Conservation (phyloP, 2,329 filamentous ascomycete species). For the Calonectria leucothoes region DNA sequence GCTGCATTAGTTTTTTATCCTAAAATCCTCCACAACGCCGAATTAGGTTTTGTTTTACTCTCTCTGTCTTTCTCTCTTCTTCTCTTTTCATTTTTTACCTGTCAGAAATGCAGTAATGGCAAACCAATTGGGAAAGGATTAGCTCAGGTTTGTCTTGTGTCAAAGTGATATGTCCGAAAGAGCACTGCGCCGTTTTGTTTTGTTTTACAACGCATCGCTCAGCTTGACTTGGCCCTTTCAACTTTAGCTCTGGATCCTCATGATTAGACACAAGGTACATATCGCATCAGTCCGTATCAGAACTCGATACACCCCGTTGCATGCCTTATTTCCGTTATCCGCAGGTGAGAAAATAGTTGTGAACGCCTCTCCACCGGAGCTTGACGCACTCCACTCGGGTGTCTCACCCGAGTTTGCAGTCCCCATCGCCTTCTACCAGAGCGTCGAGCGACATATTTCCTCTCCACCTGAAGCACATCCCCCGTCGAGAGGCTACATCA, state of each 20-base stretch:
- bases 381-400: conserved; percentile 3
- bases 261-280: not conserved
- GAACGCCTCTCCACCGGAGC: conserved; percentile 3
- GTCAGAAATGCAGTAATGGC: not conserved
- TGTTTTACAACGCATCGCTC: not conserved
- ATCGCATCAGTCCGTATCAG: not conserved
- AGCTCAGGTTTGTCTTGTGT: not conserved
- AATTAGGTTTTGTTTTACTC: too few species aligned
- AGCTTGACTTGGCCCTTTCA: not conserved
- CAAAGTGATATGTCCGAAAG: not conserved
- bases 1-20: not conserved
- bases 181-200: not conserved
- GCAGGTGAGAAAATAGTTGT: not conserved
- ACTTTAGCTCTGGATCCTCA: not conserved
- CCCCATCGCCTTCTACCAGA: not conserved
- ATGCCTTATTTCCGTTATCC: conserved; percentile 2
- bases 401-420: not conserved
- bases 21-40: not conserved
- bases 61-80: too few species aligned
- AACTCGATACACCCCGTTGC: not conserved
- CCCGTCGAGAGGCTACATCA: conserved; percentile 1
- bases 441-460: not conserved
- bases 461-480: conserved; percentile 5
- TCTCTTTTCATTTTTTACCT: not conserved
- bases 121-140: not conserved